Conservation (phyloP, 2,329 filamentous ascomycete genomes). For the Nigrospora oryzae region DNA sequence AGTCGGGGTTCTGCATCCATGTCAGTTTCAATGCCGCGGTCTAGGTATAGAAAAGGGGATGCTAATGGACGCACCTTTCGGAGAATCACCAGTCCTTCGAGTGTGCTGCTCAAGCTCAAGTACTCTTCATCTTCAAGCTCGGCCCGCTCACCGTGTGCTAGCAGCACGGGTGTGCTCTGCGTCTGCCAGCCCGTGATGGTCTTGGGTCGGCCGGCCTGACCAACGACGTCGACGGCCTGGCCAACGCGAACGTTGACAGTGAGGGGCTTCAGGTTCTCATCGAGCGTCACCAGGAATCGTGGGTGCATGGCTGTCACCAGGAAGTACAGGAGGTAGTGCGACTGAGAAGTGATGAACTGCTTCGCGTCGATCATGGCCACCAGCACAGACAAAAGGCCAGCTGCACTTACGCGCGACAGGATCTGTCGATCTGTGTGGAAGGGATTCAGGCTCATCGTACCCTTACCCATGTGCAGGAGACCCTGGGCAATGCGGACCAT, state of each 20-base stretch:
- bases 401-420: conserved; percentile 81
- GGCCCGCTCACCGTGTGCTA: conserved; percentile 90
- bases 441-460: conserved; percentile 90
- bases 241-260: conserved; percentile 95
- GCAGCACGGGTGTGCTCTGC: conserved; percentile 92
- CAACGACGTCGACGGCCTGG: conserved; percentile 96
- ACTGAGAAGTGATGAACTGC: conserved; percentile 59
- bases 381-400: conserved; percentile 81
- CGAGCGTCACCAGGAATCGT: conserved; percentile 89
- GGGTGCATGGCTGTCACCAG: conserved; percentile 95
- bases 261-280: conserved; percentile 87
- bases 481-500: conserved; percentile 99
- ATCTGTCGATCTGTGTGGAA: conserved; percentile 99
- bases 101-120: conserved; percentile 78
- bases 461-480: conserved; percentile 98
- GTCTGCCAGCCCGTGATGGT: conserved; percentile 99
- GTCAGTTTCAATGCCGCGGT: conserved; percentile 4
- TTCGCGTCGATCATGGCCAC: conserved; percentile 95
- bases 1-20: conserved; percentile 42
- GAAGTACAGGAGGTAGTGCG: conserved; percentile 95
- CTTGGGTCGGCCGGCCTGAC: conserved; percentile 93
- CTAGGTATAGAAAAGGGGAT: background rate
- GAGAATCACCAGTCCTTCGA: conserved; percentile 93
- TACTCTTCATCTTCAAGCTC: conserved; percentile 98
- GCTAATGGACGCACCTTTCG: conserved; percentile 65